Evolutionary conservation across 208 protist genomes (phyloP), one percentile per base, ranked within the genome.

Genomic region (Lotmaria passim): DNA sequence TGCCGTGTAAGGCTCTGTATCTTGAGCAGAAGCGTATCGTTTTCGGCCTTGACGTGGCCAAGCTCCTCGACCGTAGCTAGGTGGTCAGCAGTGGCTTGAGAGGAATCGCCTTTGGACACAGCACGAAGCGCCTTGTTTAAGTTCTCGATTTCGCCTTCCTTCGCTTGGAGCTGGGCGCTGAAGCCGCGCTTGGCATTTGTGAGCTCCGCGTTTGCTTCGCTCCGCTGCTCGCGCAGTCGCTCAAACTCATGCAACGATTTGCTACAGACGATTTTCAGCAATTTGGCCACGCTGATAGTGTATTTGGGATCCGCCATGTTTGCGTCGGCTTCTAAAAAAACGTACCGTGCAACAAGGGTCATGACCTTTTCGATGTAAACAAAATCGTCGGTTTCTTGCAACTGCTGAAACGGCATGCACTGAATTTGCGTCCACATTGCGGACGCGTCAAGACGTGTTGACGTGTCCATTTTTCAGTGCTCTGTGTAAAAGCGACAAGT

Each of bases 341-440:
- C 48, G 33, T 92, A 89, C 19, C 82, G 79, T 4, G 79, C 53
- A 0, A 81, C 76, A 17, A 86, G 74, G 19, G 75, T 69, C 71
- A 91, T 79, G 23, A 90, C 88, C 52, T 89, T 86, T 24, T 84
- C 70, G 28, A 94, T 73, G 64, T 86, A 86, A 10, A 79, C 60
- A 71, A 85, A 85, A 19, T 87, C 62, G 17, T 67, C 47, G 17
- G 78, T 79, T 28, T 79, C 80, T 36, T 90, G 70, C 53, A 92
- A 72, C 38, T 92, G 82, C 60, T 87, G 75, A 69, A 94, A 79
- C 1, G 91, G 91, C 63, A 96, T 92, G 2, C 86, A 73, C 31
- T 64, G 71, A 26, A 91, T 88, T 62, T 91, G 86, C 44, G 70
- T 33, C 86, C 86, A 91, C 86, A 91, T 91, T 19, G 65, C 56